phyloP scores from a whole-genome alignment of 148 eudicot species.

The Rhododendron mucronatum region DNA sequence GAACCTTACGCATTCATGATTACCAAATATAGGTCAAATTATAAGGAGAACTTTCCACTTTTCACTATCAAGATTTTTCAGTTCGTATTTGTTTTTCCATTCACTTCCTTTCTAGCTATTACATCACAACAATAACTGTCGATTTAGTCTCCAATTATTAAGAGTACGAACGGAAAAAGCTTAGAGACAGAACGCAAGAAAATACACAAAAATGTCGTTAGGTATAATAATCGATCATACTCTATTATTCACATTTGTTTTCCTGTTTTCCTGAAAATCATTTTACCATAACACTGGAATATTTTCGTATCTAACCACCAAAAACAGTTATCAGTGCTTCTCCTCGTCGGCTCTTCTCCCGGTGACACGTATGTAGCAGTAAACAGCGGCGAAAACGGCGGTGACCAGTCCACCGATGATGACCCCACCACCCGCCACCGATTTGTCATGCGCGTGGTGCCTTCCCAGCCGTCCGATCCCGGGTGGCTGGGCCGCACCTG shows the following conservation, averaged over 20 bases:
- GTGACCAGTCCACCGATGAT: constrained; percentile 49
- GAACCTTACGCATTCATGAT: neutral
- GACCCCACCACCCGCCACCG: constrained; percentile 49
- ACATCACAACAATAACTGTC: no score
- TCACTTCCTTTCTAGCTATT: neutral
- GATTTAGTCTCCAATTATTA: no score
- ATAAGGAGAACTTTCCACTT: neutral
- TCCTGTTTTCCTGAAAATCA: neutral
- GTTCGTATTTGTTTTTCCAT: neutral
- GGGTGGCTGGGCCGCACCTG: constrained; percentile 15
- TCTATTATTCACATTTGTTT: constrained; percentile 4
- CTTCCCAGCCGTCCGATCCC: constrained; percentile 23
- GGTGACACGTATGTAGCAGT: constrained; percentile 48
- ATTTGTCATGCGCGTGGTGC: constrained; percentile 30
- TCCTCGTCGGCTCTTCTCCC: constrained; percentile 16
- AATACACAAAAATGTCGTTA: neutral
- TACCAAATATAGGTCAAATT: neutral
- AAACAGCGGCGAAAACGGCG: constrained; percentile 41
- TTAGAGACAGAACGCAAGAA: neutral
- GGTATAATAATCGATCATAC: neutral
- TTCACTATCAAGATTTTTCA: neutral
- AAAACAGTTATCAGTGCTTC: constrained; percentile 3
- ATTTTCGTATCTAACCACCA: neutral
- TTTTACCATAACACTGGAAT: neutral
- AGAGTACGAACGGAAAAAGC: no score